Percentiles rank a stretch among this genome's conserved stretches.
These are phyloP conservation scores for Alternaria sp. DNA, from an alignment of 2,329 filamentous ascomycete genomes.

Conservation along the genomic window DNA sequence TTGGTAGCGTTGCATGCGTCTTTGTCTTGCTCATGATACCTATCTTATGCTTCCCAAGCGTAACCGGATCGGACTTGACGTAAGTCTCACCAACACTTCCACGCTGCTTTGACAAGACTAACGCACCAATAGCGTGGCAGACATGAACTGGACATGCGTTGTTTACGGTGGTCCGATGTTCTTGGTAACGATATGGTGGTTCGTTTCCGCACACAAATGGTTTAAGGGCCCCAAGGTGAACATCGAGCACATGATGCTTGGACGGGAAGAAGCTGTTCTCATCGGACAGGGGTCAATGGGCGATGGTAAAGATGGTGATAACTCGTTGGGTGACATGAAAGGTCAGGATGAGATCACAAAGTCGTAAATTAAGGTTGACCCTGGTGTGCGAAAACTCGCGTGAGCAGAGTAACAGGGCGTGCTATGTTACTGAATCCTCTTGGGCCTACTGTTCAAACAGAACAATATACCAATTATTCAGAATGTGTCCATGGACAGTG, in stretches of 20 bases:
- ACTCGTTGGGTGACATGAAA: conserved; percentile 3
- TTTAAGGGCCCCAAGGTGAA: conserved; percentile 75
- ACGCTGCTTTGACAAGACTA: conserved; percentile 4
- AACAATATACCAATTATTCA: not conserved
- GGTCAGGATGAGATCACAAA: conserved; percentile 3
- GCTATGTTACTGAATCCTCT: not conserved
- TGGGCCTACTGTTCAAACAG: not conserved
- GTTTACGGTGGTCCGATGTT: conserved; percentile 72
- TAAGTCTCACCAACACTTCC: conserved; percentile 26
- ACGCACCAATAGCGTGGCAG: conserved; percentile 43
- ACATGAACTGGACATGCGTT: conserved; percentile 74
- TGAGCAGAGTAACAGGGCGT: not conserved
- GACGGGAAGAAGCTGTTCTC: conserved; percentile 47
- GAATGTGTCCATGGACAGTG: not conserved
- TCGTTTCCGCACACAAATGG: conserved; percentile 69
- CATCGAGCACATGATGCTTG: conserved; percentile 62
- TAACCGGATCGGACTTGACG: conserved; percentile 62
- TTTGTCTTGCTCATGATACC: conserved; percentile 73
- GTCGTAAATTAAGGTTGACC: not conserved
- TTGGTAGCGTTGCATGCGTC: conserved; percentile 62
- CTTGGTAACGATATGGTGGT: conserved; percentile 66
- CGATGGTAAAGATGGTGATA: conserved; percentile 13
- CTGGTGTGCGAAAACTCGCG: not conserved
- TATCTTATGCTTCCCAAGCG: conserved; percentile 69
- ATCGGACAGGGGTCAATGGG: conserved; percentile 36